These are phyloP conservation scores for Talaromyces ruber DNA, from an alignment of 495 filamentous ascomycete genomes.

Conservation along the genomic window DNA sequence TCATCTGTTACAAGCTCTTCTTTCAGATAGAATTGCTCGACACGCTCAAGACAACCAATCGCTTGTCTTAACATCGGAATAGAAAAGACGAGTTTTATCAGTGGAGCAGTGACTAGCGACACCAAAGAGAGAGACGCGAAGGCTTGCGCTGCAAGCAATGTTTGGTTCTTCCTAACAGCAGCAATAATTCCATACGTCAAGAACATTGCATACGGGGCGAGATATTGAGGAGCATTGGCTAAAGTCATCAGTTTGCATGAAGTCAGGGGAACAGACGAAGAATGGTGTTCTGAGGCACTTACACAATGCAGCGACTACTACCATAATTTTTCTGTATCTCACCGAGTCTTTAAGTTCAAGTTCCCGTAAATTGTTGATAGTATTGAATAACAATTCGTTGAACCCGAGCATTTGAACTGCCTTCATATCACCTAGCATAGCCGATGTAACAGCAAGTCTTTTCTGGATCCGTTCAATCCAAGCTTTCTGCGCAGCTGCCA, in stretches of 20 bases:
- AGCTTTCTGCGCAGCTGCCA: slow-evolving; percentile 10
- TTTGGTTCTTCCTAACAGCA: neutral
- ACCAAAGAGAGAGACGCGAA: neutral
- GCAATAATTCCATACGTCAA: neutral
- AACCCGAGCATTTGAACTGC: slow-evolving; percentile 52
- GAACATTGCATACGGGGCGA: neutral
- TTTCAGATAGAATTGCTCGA: neutral
- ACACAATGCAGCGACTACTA: slow-evolving; percentile 23
- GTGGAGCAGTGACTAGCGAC: neutral
- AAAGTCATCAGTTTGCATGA: neutral
- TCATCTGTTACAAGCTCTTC: neutral
- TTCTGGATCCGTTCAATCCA: slow-evolving; percentile 47
- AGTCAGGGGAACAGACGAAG: neutral
- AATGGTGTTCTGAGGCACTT: neutral
- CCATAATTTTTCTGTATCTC: slow-evolving; percentile 35
- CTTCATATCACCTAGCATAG: slow-evolving; percentile 46
- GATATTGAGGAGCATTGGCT: neutral
- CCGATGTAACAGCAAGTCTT: slow-evolving; percentile 41
- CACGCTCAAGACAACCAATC: neutral
- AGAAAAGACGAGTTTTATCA: neutral
- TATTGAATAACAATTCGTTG: slow-evolving; percentile 19
- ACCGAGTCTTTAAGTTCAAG: slow-evolving; percentile 31
- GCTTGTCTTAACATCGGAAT: neutral
- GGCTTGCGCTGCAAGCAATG: neutral
- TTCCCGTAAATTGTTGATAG: slow-evolving; percentile 10